Percentiles rank a stretch among this genome's conserved stretches.
Evolutionary conservation across 331 rosid species (phyloP).

Genomic region (Quercus phellos): DNA sequence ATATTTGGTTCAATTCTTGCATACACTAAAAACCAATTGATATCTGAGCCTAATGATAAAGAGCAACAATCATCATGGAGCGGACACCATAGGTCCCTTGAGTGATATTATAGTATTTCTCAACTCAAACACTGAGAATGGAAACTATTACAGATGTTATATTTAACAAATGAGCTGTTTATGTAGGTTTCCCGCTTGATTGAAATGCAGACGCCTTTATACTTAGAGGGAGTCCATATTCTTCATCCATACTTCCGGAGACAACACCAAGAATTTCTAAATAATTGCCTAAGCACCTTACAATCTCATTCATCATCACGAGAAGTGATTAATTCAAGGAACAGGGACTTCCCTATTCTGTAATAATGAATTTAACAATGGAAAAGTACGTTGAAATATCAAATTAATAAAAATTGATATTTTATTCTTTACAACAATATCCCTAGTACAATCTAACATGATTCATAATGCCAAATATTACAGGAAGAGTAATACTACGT

Average conservation of each 20-base stretch:
- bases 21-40: too few species aligned
- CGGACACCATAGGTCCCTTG: not conserved
- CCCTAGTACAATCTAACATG: not conserved
- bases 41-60: too few species aligned
- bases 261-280: slow-evolving; percentile 26
- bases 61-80: too few species aligned
- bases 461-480: not conserved
- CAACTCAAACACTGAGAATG: not conserved
- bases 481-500: too few species aligned
- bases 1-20: too few species aligned
- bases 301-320: slow-evolving; percentile 24
- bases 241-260: slow-evolving; percentile 73
- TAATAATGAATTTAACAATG: not conserved
- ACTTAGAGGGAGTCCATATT: slow-evolving; percentile 56
- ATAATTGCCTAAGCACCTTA: slow-evolving; percentile 2
- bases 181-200: slow-evolving; percentile 79
- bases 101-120: not conserved
- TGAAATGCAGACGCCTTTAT: slow-evolving; percentile 88
- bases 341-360: not conserved
- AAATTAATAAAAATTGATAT: not conserved
- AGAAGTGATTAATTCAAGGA: slow-evolving; percentile 5
- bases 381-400: not conserved
- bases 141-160: not conserved
- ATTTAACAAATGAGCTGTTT: slow-evolving; percentile 20
- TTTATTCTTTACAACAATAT: not conserved